Evolutionary conservation across 2,329 filamentous ascomycete species (phyloP).

Genomic region (Pestalotiopsis sp.): DNA sequence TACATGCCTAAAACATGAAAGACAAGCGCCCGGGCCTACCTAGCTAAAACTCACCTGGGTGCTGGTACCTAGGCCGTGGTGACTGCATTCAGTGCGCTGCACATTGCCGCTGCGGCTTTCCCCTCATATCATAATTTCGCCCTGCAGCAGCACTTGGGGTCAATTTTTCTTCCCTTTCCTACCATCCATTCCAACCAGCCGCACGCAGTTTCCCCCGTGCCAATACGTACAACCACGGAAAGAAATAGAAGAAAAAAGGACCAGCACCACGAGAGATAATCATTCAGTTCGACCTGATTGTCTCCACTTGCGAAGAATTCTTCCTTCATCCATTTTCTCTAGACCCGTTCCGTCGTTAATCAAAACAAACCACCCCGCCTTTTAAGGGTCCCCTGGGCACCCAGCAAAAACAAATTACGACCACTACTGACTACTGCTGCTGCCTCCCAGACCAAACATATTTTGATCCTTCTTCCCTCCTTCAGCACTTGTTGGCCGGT

Average conservation of each 20-base stretch:
- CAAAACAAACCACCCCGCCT: conserved; percentile 14
- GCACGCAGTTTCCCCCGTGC: not conserved
- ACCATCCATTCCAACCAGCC: not conserved
- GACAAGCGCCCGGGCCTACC: too few relatives aligned
- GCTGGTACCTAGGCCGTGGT: not conserved
- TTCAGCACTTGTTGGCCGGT: conserved; percentile 10
- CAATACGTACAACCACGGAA: not conserved
- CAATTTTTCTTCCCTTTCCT: not conserved
- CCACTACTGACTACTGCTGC: conserved; percentile 8
- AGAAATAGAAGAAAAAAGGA: not conserved
- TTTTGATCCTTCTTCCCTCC: conserved; percentile 11
- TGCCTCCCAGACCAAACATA: conserved; percentile 14
- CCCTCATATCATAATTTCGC: not conserved
- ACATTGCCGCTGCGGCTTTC: not conserved
- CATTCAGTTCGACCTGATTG: not conserved
- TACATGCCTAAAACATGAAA: not conserved
- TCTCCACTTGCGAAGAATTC: conserved; percentile 13
- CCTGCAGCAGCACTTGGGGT: not conserved
- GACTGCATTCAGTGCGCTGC: not conserved
- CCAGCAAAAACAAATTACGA: conserved; percentile 24
- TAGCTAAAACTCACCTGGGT: not conserved
- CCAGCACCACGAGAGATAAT: not conserved
- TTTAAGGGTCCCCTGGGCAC: conserved; percentile 8
- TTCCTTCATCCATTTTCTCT: conserved; percentile 3
- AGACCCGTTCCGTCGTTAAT: conserved; percentile 11